phyloP scores from a whole-genome alignment of 495 filamentous ascomycete species.

The Neurospora sp. region DNA sequence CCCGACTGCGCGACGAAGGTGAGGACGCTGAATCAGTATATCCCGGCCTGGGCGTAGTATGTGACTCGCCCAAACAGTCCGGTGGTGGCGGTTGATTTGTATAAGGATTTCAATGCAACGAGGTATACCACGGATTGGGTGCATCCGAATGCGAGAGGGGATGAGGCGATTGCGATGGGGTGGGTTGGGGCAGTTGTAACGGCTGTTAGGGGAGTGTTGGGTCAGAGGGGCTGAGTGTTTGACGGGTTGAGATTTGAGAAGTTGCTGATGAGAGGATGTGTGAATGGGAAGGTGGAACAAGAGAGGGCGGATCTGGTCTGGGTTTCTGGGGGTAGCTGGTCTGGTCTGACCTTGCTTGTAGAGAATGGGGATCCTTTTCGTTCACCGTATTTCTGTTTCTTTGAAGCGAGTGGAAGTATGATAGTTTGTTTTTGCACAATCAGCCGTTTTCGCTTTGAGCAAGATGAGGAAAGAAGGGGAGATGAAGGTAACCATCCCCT shows the following conservation, averaged over 20 bases:
- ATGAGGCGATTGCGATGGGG: slow-evolving; percentile 24
- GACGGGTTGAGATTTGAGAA: not conserved
- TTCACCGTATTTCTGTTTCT: not conserved
- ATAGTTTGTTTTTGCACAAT: not conserved
- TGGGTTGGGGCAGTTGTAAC: slow-evolving; percentile 19
- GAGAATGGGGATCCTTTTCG: not conserved
- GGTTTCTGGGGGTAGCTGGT: not conserved
- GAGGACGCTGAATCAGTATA: slow-evolving; percentile 27
- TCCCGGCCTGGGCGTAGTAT: slow-evolving; percentile 27
- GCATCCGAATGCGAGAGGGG: slow-evolving; percentile 33
- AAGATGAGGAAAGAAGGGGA: too few relatives aligned
- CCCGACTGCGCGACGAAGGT: slow-evolving; percentile 20
- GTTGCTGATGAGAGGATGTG: not conserved
- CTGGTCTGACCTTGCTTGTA: not conserved
- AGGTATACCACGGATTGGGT: slow-evolving; percentile 32
- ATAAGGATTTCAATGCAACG: slow-evolving; percentile 27
- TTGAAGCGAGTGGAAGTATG: not conserved
- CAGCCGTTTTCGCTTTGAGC: too few relatives aligned
- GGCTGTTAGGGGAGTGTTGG: slow-evolving; percentile 3
- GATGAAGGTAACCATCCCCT: too few relatives aligned
- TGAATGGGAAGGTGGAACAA: not conserved
- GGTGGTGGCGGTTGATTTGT: slow-evolving; percentile 36
- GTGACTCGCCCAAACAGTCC: slow-evolving; percentile 27
- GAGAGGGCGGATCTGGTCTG: not conserved
- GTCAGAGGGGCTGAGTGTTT: not conserved